phyloP scores from a whole-genome alignment of 2,329 filamentous ascomycete species.

The Fusarium hostae region DNA sequence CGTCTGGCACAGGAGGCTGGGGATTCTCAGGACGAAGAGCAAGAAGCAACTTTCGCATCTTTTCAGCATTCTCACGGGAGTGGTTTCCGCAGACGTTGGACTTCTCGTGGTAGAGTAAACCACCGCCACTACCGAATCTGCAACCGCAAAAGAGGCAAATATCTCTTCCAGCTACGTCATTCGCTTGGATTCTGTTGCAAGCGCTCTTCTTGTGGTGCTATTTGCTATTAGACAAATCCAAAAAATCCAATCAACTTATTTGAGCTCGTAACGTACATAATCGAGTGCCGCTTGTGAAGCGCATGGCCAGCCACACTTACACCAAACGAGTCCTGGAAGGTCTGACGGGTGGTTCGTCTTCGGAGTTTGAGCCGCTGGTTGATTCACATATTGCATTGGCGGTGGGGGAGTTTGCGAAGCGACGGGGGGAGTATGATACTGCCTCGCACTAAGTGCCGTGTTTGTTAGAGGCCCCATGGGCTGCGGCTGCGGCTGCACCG shows the following conservation, averaged over 20 bases:
- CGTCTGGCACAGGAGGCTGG: neutral
- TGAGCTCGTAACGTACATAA: constrained; percentile 45
- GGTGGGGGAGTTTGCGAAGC: neutral
- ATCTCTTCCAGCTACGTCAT: constrained; percentile 44
- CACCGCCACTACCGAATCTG: constrained; percentile 54
- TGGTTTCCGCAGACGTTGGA: constrained; percentile 61
- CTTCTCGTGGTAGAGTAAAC: constrained; percentile 57
- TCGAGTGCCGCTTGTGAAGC: constrained; percentile 45
- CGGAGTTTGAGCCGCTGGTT: neutral
- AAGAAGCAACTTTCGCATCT: constrained; percentile 25
- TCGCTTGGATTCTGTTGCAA: constrained; percentile 35
- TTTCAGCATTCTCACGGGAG: constrained; percentile 21
- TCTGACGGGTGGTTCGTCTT: neutral
- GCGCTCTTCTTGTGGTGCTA: constrained; percentile 46
- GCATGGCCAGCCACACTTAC: constrained; percentile 52
- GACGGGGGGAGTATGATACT: constrained; percentile 7
- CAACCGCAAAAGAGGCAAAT: constrained; percentile 59
- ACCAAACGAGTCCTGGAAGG: constrained; percentile 39
- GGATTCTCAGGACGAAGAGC: constrained; percentile 8
- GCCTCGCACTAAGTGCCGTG: neutral
- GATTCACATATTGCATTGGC: neutral
- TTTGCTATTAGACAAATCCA: constrained; percentile 23
- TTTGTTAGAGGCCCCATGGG: neutral
- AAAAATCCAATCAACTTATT: neutral
- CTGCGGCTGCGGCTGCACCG: constrained; percentile 17